These are phyloP conservation scores for Cystofilobasidium bisporidii DNA, from an alignment of 768 basidiomycete species.

Conservation along the genomic window DNA sequence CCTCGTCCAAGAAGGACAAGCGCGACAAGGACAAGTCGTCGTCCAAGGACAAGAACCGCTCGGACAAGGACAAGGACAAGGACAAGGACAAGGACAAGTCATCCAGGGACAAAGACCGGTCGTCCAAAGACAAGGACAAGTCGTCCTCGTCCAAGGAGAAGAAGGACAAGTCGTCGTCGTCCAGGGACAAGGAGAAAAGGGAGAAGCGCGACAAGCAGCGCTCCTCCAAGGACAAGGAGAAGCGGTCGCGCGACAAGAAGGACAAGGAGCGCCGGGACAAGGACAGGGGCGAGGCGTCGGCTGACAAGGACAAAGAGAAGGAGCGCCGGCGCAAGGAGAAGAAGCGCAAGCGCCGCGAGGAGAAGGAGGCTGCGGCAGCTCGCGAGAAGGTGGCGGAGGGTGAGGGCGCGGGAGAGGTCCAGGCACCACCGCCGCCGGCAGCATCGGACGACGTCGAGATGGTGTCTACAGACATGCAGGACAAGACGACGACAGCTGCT, in stretches of 20 bases:
- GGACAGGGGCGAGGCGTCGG: too few relatives aligned
- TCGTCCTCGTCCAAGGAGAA: not conserved
- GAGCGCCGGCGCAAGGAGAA: not conserved
- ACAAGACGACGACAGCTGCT: too few relatives aligned
- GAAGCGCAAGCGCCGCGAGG: not conserved
- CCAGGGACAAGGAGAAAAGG: not conserved
- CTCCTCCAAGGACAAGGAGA: not conserved
- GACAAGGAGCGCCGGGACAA: not conserved
- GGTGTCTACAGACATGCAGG: too few relatives aligned
- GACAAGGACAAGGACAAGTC: conserved; percentile 3
- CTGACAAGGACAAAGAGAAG: not conserved
- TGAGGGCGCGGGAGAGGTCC: too few relatives aligned
- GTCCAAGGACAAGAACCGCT: not conserved
- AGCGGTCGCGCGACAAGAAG: not conserved
- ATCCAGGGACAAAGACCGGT: not conserved
- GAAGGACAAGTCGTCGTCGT: not conserved
- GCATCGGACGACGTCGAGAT: too few relatives aligned
- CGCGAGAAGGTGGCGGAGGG: too few relatives aligned
- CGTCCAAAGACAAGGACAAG: not conserved
- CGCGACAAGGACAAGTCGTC: conserved; percentile 4
- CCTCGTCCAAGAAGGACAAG: conserved; percentile 5
- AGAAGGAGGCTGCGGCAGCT: conserved; percentile 1
- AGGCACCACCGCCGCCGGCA: too few relatives aligned
- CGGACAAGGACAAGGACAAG: not conserved
- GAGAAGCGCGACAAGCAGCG: too few relatives aligned